Evolutionary conservation across 2,329 filamentous ascomycete species (phyloP).

Genomic region (Cladosporium phlei): DNA sequence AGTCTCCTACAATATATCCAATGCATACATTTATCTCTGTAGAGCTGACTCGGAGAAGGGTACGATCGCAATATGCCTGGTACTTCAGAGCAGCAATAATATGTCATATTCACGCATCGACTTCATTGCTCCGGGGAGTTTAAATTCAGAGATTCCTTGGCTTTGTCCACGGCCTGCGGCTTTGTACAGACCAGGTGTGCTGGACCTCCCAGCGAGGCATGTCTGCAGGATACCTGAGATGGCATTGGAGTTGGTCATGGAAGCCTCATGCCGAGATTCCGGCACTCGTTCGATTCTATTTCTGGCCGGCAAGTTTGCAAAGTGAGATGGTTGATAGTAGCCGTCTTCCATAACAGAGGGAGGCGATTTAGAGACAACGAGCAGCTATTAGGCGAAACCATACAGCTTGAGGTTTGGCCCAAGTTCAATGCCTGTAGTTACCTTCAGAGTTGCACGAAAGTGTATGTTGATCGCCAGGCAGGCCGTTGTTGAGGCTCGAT

Average conservation of each 20-base stretch:
- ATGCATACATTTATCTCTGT: constrained; percentile 58
- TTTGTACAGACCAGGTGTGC: constrained; percentile 1
- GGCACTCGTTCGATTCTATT: constrained; percentile 49
- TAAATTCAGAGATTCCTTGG: constrained; percentile 40
- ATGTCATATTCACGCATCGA: constrained; percentile 50
- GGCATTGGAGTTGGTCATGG: constrained; percentile 55
- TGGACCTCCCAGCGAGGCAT: constrained; percentile 20
- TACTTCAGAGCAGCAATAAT: constrained; percentile 55
- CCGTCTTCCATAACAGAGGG: too few relatives aligned
- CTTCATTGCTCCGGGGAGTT: constrained; percentile 41
- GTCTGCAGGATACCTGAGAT: constrained; percentile 48
- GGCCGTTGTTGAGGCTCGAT: constrained; percentile 40
- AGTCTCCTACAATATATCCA: too few relatives aligned
- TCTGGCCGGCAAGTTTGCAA: too few relatives aligned
- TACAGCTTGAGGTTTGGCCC: too few relatives aligned
- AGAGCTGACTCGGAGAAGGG: constrained; percentile 53
- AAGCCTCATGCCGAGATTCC: constrained; percentile 55
- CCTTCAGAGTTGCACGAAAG: too few relatives aligned
- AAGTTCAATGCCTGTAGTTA: too few relatives aligned
- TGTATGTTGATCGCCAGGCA: constrained; percentile 22
- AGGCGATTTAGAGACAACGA: too few relatives aligned
- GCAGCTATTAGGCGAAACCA: too few relatives aligned
- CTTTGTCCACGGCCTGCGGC: constrained; percentile 42
- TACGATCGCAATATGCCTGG: constrained; percentile 51
- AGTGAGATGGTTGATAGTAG: too few relatives aligned